A percentile compares a stretch with the other conserved stretches of the same genome.
phyloP scores from a whole-genome alignment of 345 rosid species.

The Excoecaria agallocha region DNA sequence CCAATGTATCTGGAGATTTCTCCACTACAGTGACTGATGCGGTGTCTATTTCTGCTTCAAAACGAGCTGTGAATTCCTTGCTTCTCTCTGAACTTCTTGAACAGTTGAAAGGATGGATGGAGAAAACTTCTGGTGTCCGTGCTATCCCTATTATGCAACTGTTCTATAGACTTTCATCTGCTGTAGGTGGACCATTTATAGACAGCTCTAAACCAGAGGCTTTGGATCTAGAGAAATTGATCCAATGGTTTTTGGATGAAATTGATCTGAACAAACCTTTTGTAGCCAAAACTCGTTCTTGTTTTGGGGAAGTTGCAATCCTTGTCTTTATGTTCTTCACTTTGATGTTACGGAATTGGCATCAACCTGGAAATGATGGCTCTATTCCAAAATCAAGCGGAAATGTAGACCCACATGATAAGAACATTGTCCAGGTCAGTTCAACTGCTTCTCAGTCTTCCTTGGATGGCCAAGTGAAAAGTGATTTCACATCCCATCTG shows the following conservation, averaged over 20 bases:
- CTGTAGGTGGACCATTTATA: constrained; percentile 91
- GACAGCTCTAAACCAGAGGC: constrained; percentile 86
- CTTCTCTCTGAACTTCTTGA: constrained; percentile 88
- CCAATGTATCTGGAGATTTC: constrained; percentile 77
- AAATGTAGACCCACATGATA: constrained; percentile 58
- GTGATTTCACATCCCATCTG: constrained; percentile 77
- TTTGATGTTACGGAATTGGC: constrained; percentile 99
- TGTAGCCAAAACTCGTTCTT: constrained; percentile 56
- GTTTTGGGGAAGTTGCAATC: constrained; percentile 86
- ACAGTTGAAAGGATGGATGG: constrained; percentile 97
- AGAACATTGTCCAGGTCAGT: constrained; percentile 44
- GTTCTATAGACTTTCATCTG: constrained; percentile 91
- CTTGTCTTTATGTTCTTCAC: constrained; percentile 98
- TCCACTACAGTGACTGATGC: constrained; percentile 67
- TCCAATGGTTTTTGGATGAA: constrained; percentile 86
- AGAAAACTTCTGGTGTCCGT: constrained; percentile 68
- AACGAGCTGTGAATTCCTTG: constrained; percentile 84
- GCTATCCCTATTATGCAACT: constrained; percentile 96
- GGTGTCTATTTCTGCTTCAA: constrained; percentile 90
- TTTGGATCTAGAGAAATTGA: constrained; percentile 77
- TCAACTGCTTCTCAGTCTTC: constrained; percentile 53
- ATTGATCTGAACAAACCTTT: constrained; percentile 72
- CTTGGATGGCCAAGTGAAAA: constrained; percentile 72
- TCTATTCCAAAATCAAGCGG: constrained; percentile 49
- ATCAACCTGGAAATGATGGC: constrained; percentile 85